Percentiles rank a stretch among this genome's conserved stretches.
Conservation (phyloP, 1,284 basidiomycete species). For the Apiotrichum brassicae region DNA sequence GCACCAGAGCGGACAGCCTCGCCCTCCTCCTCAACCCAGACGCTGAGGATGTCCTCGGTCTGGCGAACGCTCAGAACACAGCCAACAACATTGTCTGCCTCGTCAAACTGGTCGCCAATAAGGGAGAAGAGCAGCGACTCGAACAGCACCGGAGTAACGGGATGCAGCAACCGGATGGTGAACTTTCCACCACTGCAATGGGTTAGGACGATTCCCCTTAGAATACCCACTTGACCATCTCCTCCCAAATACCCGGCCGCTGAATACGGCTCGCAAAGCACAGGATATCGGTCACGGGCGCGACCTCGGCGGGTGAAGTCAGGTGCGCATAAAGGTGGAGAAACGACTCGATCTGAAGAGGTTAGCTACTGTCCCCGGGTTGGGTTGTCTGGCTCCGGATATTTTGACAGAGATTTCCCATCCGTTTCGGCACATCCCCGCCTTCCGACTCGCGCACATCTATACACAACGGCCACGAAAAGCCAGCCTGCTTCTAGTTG, state of each 20-base stretch:
- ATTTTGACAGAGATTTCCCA: too few relatives aligned
- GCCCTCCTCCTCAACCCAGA: constrained; percentile 48
- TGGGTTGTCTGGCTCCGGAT: too few relatives aligned
- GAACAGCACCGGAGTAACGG: constrained; percentile 41
- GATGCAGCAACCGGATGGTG: constrained; percentile 43
- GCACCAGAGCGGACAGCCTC: constrained; percentile 38
- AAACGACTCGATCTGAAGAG: constrained; percentile 49
- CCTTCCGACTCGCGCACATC: too few relatives aligned
- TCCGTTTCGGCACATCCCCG: too few relatives aligned
- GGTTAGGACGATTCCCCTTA: background rate
- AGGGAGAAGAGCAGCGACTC: constrained; percentile 42
- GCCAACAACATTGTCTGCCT: constrained; percentile 45
- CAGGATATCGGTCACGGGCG: constrained; percentile 46
- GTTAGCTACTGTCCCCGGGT: too few relatives aligned
- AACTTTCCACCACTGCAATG: constrained; percentile 38
- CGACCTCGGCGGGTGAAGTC: constrained; percentile 43
- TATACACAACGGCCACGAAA: too few relatives aligned
- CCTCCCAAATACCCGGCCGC: constrained; percentile 47
- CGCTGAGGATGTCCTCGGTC: constrained; percentile 46
- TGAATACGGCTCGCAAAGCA: constrained; percentile 43
- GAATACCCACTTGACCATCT: constrained; percentile 42
- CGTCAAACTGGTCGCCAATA: constrained; percentile 48
- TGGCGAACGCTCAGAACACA: constrained; percentile 46
- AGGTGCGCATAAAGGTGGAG: constrained; percentile 47
- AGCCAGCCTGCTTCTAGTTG: too few relatives aligned